A percentile compares a stretch with the other conserved stretches of the same genome.
Conservation (phyloP, 805 yeast genomes). For the Pichia sporocuriosa region DNA sequence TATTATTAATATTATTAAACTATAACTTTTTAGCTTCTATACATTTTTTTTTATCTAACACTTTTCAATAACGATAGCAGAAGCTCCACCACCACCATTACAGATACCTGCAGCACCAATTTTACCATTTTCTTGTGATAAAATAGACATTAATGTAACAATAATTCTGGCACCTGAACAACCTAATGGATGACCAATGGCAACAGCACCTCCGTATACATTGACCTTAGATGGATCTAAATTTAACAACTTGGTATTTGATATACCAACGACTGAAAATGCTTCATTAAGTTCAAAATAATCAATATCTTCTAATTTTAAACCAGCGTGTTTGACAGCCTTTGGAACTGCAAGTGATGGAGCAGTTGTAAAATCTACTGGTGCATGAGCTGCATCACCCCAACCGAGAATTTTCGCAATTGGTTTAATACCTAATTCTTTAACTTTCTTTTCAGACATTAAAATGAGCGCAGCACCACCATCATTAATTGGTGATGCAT, state of each 20-base stretch:
- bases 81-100: constrained; percentile 99
- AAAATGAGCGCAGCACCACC: constrained; percentile 95
- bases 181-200: constrained; percentile 92
- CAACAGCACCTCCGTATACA: constrained; percentile 94
- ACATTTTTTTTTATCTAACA: constrained; percentile 24
- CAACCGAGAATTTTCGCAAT: constrained; percentile 84
- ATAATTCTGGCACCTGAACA: constrained; percentile 94
- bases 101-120: constrained; percentile 94
- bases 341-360: constrained; percentile 94
- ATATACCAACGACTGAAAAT: constrained; percentile 92
- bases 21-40: not conserved
- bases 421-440: constrained; percentile 83
- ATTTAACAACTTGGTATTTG: constrained; percentile 67
- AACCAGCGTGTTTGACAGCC: constrained; percentile 82
- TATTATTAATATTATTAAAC: not conserved
- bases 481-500: constrained; percentile 93
- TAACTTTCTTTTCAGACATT: constrained; percentile 76
- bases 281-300: constrained; percentile 97
- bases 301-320: constrained; percentile 64
- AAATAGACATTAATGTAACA: constrained; percentile 75
- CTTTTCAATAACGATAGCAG: constrained; percentile 81
- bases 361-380: constrained; percentile 92
- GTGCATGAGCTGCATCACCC: constrained; percentile 98
- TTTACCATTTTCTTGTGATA: constrained; percentile 79
- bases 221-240: constrained; percentile 65